A percentile compares a stretch with the other conserved stretches of the same genome.
phyloP scores from a whole-genome alignment of 2,329 filamentous ascomycete genomes.

The Tolypocladium guangdongense region DNA sequence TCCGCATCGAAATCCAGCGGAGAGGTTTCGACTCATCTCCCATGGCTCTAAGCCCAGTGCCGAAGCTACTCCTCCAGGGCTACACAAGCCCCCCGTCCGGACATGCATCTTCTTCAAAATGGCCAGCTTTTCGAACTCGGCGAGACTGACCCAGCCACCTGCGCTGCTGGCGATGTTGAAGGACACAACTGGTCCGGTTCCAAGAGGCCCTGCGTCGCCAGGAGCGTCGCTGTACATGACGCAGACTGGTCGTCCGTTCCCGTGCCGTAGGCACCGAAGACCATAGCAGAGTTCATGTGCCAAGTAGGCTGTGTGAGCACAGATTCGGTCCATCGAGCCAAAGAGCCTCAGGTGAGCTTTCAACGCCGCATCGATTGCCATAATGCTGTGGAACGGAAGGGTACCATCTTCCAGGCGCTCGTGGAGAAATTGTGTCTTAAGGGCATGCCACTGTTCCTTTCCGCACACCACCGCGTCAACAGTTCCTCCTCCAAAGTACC shows the following conservation, averaged over 20 bases:
- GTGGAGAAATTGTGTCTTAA: slow-evolving; percentile 62
- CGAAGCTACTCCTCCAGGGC: slow-evolving; percentile 73
- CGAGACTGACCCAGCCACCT: slow-evolving; percentile 67
- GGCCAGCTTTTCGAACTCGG: slow-evolving; percentile 81
- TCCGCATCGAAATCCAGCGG: slow-evolving; percentile 74
- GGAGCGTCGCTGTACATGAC: slow-evolving; percentile 44
- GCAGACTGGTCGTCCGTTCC: slow-evolving; percentile 56
- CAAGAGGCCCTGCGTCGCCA: slow-evolving; percentile 14
- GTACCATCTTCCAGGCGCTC: slow-evolving; percentile 86
- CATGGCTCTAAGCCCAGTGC: slow-evolving; percentile 63
- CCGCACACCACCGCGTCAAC: slow-evolving; percentile 77
- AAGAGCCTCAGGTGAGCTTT: slow-evolving; percentile 59
- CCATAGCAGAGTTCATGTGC: slow-evolving; percentile 45
- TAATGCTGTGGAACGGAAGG: slow-evolving; percentile 78
- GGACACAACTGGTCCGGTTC: slow-evolving; percentile 64
- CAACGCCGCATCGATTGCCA: slow-evolving; percentile 69
- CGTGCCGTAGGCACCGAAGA: slow-evolving; percentile 52
- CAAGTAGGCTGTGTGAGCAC: slow-evolving; percentile 60
- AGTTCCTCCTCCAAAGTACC: slow-evolving; percentile 89
- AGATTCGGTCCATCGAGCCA: slow-evolving; percentile 57
- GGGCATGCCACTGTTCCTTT: slow-evolving; percentile 74
- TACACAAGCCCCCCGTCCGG: slow-evolving; percentile 82
- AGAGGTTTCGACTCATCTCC: slow-evolving; percentile 80
- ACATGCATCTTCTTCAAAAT: slow-evolving; percentile 70
- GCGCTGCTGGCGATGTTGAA: slow-evolving; percentile 67